A percentile compares a stretch with the other conserved stretches of the same genome.
These are phyloP conservation scores for Pichia sp. DNA, from an alignment of 1,139 yeast genomes.

Conservation along the genomic window DNA sequence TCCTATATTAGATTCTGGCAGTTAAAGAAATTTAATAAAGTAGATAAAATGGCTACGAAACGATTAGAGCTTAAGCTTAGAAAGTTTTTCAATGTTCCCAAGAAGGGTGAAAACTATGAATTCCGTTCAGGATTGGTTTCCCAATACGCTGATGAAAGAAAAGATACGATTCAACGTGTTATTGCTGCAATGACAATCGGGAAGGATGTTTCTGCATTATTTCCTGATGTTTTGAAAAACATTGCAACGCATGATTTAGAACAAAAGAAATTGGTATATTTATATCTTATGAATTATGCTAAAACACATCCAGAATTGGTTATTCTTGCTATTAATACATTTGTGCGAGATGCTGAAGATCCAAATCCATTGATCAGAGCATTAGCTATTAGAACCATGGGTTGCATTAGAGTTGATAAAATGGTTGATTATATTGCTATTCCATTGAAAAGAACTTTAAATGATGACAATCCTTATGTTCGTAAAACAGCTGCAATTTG, in stretches of 20 bases:
- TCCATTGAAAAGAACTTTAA: slow-evolving; percentile 77
- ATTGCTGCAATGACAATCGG: slow-evolving; percentile 99
- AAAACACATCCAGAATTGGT: slow-evolving; percentile 94
- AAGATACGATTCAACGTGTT: slow-evolving; percentile 94
- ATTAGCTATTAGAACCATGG: slow-evolving; percentile 97
- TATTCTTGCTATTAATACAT: slow-evolving; percentile 93
- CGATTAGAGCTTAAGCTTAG: slow-evolving; percentile 44
- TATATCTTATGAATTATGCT: slow-evolving; percentile 95
- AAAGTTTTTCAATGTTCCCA: slow-evolving; percentile 52
- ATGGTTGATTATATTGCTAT: slow-evolving; percentile 93
- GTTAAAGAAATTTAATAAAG: background rate
- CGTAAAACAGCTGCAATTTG: slow-evolving; percentile 97
- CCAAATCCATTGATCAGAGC: slow-evolving; percentile 96
- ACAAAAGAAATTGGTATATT: slow-evolving; percentile 91
- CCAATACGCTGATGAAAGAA: slow-evolving; percentile 88
- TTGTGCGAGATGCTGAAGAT: slow-evolving; percentile 93
- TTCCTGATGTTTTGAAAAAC: slow-evolving; percentile 94
- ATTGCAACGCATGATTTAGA: slow-evolving; percentile 96
- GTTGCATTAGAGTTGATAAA: slow-evolving; percentile 91
- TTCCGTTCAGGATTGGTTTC: slow-evolving; percentile 86
- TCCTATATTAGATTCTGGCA: too few relatives aligned
- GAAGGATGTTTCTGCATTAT: slow-evolving; percentile 91
- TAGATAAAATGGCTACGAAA: slow-evolving; percentile 11
- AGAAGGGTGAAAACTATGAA: slow-evolving; percentile 77
- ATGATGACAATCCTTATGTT: slow-evolving; percentile 94